phyloP scores from a whole-genome alignment of 2,329 filamentous ascomycete genomes.

The Botrytis squamosa region DNA sequence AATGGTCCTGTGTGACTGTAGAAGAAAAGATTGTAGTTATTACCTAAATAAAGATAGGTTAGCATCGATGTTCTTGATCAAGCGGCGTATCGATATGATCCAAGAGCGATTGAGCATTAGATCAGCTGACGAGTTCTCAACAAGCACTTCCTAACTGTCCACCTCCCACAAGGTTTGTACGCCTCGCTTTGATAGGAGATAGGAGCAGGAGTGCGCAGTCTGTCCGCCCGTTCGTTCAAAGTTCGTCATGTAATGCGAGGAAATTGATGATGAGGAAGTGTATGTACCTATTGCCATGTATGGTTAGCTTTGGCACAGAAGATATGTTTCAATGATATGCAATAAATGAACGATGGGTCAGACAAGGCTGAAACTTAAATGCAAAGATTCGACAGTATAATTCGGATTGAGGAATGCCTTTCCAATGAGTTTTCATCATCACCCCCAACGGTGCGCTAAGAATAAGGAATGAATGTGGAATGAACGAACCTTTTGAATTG shows the following conservation, averaged over 20 bases:
- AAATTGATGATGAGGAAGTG: constrained; percentile 6
- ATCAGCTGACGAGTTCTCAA: constrained; percentile 48
- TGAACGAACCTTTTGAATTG: constrained; percentile 36
- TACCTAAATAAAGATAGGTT: constrained; percentile 28
- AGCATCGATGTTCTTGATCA: constrained; percentile 24
- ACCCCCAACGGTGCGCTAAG: constrained; percentile 30
- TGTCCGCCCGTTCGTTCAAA: constrained; percentile 49
- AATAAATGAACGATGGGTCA: constrained; percentile 38
- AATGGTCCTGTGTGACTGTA: constrained; percentile 26
- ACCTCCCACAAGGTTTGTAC: constrained; percentile 43
- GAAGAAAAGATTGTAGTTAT: constrained; percentile 21
- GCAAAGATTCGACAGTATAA: constrained; percentile 42
- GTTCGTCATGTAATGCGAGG: constrained; percentile 43
- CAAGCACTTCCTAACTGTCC: constrained; percentile 41
- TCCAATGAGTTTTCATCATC: constrained; percentile 40
- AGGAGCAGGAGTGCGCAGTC: constrained; percentile 42
- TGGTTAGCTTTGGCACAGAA: constrained; percentile 20
- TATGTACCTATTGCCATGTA: constrained; percentile 38
- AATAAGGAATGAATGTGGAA: constrained; percentile 23
- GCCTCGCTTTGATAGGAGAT: constrained; percentile 41
- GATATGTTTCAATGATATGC: background rate
- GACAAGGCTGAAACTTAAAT: constrained; percentile 48
- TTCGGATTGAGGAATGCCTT: constrained; percentile 43
- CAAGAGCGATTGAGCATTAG: constrained; percentile 30
- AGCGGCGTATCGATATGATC: constrained; percentile 22